Conservation (phyloP, 2,329 filamentous ascomycete species). For the Fusarium sp. region DNA sequence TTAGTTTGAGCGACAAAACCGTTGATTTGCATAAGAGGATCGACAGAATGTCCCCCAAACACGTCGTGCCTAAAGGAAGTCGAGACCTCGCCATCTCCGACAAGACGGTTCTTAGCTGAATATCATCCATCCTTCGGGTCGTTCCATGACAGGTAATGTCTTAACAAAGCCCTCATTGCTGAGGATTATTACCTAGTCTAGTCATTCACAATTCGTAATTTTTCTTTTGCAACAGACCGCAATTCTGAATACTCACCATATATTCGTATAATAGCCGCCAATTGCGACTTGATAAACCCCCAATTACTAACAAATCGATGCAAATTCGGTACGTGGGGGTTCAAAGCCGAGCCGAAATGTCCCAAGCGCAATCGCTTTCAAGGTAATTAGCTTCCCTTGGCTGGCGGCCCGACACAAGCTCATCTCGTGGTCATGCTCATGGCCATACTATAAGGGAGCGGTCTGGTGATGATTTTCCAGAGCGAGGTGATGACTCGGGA, state of each 20-base stretch:
- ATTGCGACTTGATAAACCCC: conserved; percentile 12
- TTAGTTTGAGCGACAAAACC: conserved; percentile 28
- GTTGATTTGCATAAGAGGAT: conserved; percentile 36
- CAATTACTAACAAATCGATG: conserved; percentile 7
- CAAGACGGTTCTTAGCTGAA: conserved; percentile 3
- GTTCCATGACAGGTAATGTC: not conserved
- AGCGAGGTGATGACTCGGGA: conserved; percentile 24
- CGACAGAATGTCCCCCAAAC: conserved; percentile 21
- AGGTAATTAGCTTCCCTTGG: conserved; percentile 30
- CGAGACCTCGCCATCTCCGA: conserved; percentile 30
- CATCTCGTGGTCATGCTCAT: conserved; percentile 29
- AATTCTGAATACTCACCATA: not conserved
- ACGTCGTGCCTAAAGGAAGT: conserved; percentile 26
- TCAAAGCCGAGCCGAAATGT: conserved; percentile 20
- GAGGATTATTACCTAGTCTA: not conserved
- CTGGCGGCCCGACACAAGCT: conserved; percentile 33
- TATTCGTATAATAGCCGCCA: conserved; percentile 15
- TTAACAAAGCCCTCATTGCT: not conserved
- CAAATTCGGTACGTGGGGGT: conserved; percentile 25
- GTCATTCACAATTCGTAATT: not conserved
- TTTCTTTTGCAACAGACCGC: not conserved
- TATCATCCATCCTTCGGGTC: not conserved
- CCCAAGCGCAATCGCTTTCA: conserved; percentile 18
- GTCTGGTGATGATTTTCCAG: conserved; percentile 32
- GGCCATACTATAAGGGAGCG: conserved; percentile 9